Percentiles rank a stretch among this genome's conserved stretches.
Evolutionary conservation across 2,329 filamentous ascomycete species (phyloP).

Genomic region (Claviceps sp.): DNA sequence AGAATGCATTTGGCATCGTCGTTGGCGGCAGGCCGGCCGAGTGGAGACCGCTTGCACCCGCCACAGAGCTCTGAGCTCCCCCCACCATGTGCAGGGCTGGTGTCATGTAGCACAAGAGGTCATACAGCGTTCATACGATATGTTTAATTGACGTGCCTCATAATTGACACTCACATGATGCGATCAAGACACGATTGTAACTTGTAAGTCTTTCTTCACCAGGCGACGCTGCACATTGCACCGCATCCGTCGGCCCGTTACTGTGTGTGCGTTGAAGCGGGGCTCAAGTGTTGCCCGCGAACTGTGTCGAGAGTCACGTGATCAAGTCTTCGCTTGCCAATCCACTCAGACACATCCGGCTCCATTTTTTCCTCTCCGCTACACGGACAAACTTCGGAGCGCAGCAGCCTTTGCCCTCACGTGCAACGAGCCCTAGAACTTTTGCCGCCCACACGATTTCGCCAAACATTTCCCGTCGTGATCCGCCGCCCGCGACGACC

Average conservation of each 20-base stretch:
- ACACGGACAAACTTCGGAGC: constrained; percentile 16
- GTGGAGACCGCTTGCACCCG: background rate
- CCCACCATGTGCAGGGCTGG: background rate
- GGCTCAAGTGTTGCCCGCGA: no score
- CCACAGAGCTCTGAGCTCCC: background rate
- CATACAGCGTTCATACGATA: no score
- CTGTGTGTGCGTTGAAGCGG: no score
- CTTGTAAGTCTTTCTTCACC: no score
- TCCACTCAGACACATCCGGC: background rate
- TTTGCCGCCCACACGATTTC: constrained; percentile 31
- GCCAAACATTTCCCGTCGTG: constrained; percentile 24
- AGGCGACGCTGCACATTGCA: no score
- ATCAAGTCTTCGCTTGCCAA: background rate
- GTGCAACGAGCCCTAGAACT: constrained; percentile 31
- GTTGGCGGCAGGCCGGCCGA: background rate
- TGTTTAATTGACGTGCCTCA: no score
- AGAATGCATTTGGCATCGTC: background rate
- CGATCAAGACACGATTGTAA: no score
- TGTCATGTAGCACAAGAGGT: no score
- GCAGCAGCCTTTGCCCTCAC: constrained; percentile 19
- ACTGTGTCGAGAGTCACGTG: background rate
- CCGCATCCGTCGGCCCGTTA: no score
- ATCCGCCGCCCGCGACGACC: constrained; percentile 19
- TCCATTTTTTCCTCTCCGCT: background rate
- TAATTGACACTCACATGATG: no score